Base-by-base conservation (phyloP, 2,329 filamentous ascomycete genomes). In the Fusarium pseudoanthophilum region DNA sequence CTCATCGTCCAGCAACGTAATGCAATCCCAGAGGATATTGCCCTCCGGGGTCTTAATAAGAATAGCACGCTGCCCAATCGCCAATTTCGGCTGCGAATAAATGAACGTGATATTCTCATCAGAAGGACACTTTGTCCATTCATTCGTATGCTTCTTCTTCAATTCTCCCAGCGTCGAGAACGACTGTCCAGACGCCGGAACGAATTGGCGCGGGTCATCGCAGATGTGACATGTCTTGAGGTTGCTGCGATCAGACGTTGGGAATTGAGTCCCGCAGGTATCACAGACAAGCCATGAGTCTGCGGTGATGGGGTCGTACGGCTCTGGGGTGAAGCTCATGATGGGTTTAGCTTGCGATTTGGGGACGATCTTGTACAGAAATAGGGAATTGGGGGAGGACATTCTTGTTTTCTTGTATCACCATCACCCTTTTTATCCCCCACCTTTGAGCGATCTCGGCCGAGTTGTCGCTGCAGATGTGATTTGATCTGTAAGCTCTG, bases 21-120 rank as follows among this genome's bases (percentile, higher is more conserved):
- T 84, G 70, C 92, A 90, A 81, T 96, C 94, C 93, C 93, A 97
- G 4, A 96, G 87, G 3, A 96, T 81, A 79, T 95, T 95, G 1
- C 93, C 93, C 0, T 81, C 66, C 0, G 88, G 84, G 0, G 92
- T 93, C 56, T 87, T 85, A 18, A 95, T 83, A 5, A 97, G 84
- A 52, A 95, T 87, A 26, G 91, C 91, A 37, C 93, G 87, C 81
- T 96, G 91, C 2, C 93, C 93, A 71, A 96, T 96, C 60, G 85
- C 93, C 68, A 95, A 83, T 79, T 91, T 85, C 36, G 89, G 90
- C 42, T 83, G 80, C 0, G 88, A 88, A 55, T 78, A 78, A 62
- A 90, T 85, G 60, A 82, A 85, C 30, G 82, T 83, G 57, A 90
- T 79, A 18, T 80, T 77, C 6, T 80, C 67, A 69, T 91, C 86